Evolutionary conservation across 371 early-diverging fungal species (phyloP), one percentile per base, ranked within the genome.

Genomic region (Enterospora canceri): DNA sequence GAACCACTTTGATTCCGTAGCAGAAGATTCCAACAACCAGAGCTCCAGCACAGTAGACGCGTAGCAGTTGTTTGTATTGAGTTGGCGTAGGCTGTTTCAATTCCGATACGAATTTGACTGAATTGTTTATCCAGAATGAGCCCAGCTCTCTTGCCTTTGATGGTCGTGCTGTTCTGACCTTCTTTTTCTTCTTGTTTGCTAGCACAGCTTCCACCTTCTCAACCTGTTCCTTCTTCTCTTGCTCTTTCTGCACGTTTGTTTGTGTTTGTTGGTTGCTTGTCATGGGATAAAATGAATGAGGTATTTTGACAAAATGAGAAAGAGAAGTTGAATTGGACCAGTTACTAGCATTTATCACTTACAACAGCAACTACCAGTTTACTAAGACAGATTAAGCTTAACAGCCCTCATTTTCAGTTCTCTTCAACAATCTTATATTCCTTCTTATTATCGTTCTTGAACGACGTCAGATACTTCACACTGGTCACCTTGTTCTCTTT

Each of bases 1-100:
- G 77, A 28, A 80, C 68, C 31, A 80, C 66, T 28, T 72, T 77
- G 33, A 80, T 71, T 18, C 55, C 56, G 65, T 80, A 80, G 54
- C 76, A 77, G 21, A 80, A 60, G 34, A 75, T 40, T 21, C 81
- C 79, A 1, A 81, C 49, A 51, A 76, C 35, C 18, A 59, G 48
- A 26, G 78, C 65, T 30, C 79, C 81, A 18, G 56, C 65, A 8
- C 58, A 54, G 46, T 81, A 73, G 4, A 60, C 61, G 29, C 61
- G 72, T 2, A 76, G 40, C 26, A 78, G 51, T 16, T 46, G 46
- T 5, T 60, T 16, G 35, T 68, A 74, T 62, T 79, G 68, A 34
- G 16, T 56, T n/a, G 30, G 56, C 29, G 24, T 56, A 4, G 79
- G 79, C 46, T 74, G 71, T 49, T 34, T 68, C n/a, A 68, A 69